These are phyloP conservation scores for Barbatosphaeria neglecta DNA, from an alignment of 495 filamentous ascomycete species.

Conservation along the genomic window DNA sequence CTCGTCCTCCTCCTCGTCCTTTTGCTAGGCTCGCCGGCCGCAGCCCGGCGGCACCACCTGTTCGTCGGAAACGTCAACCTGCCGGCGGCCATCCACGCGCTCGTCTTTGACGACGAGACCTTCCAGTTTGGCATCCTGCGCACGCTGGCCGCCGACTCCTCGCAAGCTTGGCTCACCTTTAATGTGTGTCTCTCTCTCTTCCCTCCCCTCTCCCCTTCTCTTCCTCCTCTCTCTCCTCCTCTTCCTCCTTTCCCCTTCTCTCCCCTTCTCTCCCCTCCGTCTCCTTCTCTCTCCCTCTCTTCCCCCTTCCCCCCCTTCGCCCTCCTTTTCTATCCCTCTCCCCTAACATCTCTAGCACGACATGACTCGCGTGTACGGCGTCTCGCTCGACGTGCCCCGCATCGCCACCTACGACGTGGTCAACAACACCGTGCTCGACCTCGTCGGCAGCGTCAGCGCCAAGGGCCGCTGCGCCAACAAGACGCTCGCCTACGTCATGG, in stretches of 20 bases:
- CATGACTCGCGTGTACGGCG: constrained; percentile 23
- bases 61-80: not conserved
- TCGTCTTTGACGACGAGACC: not conserved
- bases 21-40: not conserved
- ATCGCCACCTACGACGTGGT: constrained; percentile 36
- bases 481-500: constrained; percentile 17
- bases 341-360: constrained; percentile 16
- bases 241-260: not conserved
- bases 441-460: constrained; percentile 54
- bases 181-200: not conserved
- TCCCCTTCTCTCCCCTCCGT: not conserved
- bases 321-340: not conserved
- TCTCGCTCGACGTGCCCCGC: constrained; percentile 9
- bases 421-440: constrained; percentile 42
- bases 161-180: not conserved
- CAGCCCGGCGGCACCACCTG: not conserved
- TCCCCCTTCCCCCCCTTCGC: not conserved
- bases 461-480: constrained; percentile 35
- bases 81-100: not conserved
- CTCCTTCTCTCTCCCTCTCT: not conserved
- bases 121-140: not conserved
- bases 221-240: not conserved
- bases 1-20: not conserved
- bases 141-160: not conserved
- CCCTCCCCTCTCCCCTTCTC: not conserved